phyloP scores from a whole-genome alignment of 23 red algal genomes.

The Gracilariopsis chorda region DNA sequence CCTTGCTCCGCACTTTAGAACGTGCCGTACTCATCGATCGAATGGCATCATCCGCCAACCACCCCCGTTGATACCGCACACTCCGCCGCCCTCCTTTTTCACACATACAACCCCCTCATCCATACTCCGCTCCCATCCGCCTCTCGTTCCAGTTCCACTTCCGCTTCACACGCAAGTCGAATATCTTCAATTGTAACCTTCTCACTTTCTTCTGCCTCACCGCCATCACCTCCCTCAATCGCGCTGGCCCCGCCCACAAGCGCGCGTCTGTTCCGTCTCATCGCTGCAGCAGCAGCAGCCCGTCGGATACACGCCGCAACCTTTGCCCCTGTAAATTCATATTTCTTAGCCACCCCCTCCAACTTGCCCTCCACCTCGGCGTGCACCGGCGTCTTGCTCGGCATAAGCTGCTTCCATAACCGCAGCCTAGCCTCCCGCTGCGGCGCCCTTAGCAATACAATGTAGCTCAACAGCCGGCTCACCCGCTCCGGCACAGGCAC shows the following conservation, averaged over 20 bases:
- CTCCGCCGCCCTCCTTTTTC: neutral
- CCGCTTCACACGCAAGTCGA: slow-evolving; percentile 36
- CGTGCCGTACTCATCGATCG: neutral
- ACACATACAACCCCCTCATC: slow-evolving; percentile 46
- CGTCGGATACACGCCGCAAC: slow-evolving; percentile 58
- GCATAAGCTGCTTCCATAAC: slow-evolving; percentile 56
- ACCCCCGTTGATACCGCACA: neutral
- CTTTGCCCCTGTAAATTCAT: slow-evolving; percentile 61
- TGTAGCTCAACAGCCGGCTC: slow-evolving; percentile 40
- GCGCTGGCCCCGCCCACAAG: neutral
- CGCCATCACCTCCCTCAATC: neutral
- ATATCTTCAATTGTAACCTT: slow-evolving; percentile 50
- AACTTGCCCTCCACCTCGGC: slow-evolving; percentile 20
- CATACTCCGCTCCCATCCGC: slow-evolving; percentile 40
- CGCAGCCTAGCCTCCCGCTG: slow-evolving; percentile 31
- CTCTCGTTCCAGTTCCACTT: slow-evolving; percentile 22
- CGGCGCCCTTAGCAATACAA: slow-evolving; percentile 35
- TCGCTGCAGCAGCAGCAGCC: slow-evolving; percentile 53
- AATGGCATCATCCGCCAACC: neutral
- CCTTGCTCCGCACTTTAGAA: neutral
- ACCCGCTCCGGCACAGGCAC: slow-evolving; percentile 43
- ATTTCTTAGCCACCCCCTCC: slow-evolving; percentile 21
- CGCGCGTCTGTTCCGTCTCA: slow-evolving; percentile 44
- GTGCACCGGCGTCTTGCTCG: slow-evolving; percentile 42
- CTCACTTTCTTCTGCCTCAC: neutral